Evolutionary conservation across 768 basidiomycete species (phyloP), one percentile per base, ranked within the genome.

Genomic region (Postia placenta): DNA sequence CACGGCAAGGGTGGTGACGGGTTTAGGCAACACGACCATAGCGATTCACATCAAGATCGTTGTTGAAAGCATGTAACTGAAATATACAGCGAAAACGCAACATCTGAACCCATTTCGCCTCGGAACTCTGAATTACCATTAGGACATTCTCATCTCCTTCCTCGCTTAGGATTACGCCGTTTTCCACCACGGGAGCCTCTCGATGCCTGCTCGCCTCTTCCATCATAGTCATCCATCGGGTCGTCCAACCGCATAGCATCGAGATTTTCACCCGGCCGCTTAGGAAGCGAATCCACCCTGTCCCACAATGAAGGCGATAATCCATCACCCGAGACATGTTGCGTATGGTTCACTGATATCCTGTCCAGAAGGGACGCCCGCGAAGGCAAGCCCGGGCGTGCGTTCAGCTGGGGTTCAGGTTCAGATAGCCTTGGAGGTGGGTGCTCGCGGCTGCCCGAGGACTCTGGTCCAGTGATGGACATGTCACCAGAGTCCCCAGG

Each of bases 331-430:
- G 27, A 17, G 14, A 2, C 6, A 49, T 55, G 24, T 45, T 41
- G 61, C 2, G 41, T 26, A 27, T 50, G 50, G 24, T 62, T 60
- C 14, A 69, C 48, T 11, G 58, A 61, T 38, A 74, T 53, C 24
- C 72, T 65, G 23, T 74, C 72, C 22, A 74, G 49, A 15, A 74
- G 53, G 0, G 72, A 74, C 58, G 5, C 69, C 70, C 63, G 59
- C 28, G 48, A 53, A 15, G 41, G 15, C 33, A 50, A 43, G 23
- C 17, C 11, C 2, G 58, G 55, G 12, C 51, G 49, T 17, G 33
- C 26, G 14, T 47, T 47, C 30, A 47, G 45, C 23, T 43, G 6
- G 22, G 42, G 26, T 33, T 33, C 33, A 45, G 30, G 26, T 11
- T 25, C n/a, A 33, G n/a, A n/a, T n/a, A n/a, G n/a, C n/a, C 26